Evolutionary conservation across 805 yeast genomes (phyloP).

Genomic region (Sugiyamaella floridensis): DNA sequence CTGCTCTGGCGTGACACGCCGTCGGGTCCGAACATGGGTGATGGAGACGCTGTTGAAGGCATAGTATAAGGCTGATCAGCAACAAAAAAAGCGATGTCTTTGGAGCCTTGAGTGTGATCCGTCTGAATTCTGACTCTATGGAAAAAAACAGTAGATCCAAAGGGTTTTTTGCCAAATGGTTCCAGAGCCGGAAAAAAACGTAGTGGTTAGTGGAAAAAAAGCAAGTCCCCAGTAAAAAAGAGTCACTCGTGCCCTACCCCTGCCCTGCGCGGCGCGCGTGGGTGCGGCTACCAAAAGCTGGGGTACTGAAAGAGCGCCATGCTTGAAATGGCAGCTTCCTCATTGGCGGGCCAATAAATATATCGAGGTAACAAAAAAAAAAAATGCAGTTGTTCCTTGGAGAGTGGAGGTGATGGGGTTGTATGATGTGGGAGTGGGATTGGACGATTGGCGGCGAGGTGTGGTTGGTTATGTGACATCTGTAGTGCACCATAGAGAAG

Average conservation of each 20-base stretch:
- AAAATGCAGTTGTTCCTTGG: no score
- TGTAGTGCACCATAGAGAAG: no score
- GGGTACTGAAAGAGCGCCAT: background rate
- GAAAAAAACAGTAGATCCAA: background rate
- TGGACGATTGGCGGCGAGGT: no score
- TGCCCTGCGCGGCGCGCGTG: background rate
- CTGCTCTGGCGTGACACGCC: constrained; percentile 31
- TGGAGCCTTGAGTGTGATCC: background rate
- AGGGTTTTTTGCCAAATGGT: background rate
- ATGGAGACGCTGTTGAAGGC: background rate
- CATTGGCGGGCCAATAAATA: background rate
- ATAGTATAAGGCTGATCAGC: background rate
- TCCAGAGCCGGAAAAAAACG: background rate
- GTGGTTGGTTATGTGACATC: no score
- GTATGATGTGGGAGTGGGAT: no score
- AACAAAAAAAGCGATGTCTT: background rate
- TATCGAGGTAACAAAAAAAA: no score
- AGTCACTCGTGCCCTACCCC: background rate
- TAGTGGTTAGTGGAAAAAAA: no score
- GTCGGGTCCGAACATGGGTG: constrained; percentile 32
- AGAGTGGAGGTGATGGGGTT: no score
- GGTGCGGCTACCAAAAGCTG: background rate
- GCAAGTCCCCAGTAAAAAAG: background rate
- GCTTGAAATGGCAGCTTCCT: background rate
- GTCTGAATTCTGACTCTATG: background rate